Conservation (phyloP, 2,329 filamentous ascomycete genomes). For the Penicillium sp. region DNA sequence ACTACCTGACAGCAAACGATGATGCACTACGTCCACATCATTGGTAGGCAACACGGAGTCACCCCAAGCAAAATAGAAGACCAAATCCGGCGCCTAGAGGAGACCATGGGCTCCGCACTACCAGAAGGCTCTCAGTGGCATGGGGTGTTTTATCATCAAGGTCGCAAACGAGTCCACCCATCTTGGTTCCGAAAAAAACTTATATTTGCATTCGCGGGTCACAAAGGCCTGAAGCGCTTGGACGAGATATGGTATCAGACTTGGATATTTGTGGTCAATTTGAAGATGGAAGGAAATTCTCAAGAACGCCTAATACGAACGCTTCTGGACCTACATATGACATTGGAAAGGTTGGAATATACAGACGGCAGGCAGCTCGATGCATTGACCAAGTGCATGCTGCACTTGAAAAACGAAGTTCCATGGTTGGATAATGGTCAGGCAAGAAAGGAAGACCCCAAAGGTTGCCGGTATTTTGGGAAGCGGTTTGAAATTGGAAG, state of each 20-base stretch:
- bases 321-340: not conserved
- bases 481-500: not conserved
- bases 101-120: not conserved
- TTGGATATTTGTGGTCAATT: not conserved
- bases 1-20: not conserved
- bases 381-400: not conserved
- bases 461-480: not conserved
- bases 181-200: not conserved
- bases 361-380: not conserved
- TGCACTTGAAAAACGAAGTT: not conserved
- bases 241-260: not conserved
- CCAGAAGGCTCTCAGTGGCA: not conserved
- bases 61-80: not conserved
- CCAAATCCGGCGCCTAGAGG: not conserved
- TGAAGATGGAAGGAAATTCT: not conserved
- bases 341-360: not conserved
- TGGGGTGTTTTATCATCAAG: not conserved
- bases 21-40: not conserved
- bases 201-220: not conserved
- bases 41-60: not conserved
- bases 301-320: not conserved
- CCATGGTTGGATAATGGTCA: not conserved
- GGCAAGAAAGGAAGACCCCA: not conserved
- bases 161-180: not conserved
- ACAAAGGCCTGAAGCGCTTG: not conserved